Percentiles rank a stretch among this genome's conserved stretches.
phyloP scores from a whole-genome alignment of 176 grass and related monocot species.

The Raddia distichophylla region DNA sequence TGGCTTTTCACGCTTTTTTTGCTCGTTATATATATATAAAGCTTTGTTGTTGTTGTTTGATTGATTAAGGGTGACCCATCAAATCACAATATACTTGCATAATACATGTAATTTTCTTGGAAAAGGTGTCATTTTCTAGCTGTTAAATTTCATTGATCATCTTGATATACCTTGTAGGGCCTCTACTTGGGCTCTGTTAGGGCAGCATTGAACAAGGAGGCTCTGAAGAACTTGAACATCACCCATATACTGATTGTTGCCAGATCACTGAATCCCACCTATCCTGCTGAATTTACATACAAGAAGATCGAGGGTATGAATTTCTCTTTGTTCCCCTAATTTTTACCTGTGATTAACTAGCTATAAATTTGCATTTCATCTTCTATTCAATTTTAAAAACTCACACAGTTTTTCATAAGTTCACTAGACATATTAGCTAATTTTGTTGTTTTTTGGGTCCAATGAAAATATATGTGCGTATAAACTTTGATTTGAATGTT shows the following conservation, averaged over 20 bases:
- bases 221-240: constrained; percentile 72
- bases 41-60: background rate
- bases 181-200: constrained; percentile 92
- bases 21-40: too few relatives aligned
- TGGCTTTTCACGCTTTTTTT: too few relatives aligned
- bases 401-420: background rate
- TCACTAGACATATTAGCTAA: background rate
- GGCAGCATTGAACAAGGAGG: constrained; percentile 70
- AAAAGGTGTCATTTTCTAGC: background rate
- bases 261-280: constrained; percentile 72
- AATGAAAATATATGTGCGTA: background rate
- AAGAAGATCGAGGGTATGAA: constrained; percentile 84
- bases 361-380: constrained; percentile 1
- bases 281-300: constrained; percentile 73
- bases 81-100: background rate
- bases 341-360: constrained; percentile 20
- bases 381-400: background rate
- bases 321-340: background rate
- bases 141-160: constrained; percentile 34
- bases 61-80: constrained; percentile 15
- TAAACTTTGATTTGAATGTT: background rate
- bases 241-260: constrained; percentile 77
- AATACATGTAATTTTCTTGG: background rate
- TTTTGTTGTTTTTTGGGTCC: background rate
- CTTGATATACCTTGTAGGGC: constrained; percentile 47